Evolutionary conservation across 129 eudicot genomes (phyloP), one percentile per base, ranked within the genome.

Genomic region (Logfia minima): DNA sequence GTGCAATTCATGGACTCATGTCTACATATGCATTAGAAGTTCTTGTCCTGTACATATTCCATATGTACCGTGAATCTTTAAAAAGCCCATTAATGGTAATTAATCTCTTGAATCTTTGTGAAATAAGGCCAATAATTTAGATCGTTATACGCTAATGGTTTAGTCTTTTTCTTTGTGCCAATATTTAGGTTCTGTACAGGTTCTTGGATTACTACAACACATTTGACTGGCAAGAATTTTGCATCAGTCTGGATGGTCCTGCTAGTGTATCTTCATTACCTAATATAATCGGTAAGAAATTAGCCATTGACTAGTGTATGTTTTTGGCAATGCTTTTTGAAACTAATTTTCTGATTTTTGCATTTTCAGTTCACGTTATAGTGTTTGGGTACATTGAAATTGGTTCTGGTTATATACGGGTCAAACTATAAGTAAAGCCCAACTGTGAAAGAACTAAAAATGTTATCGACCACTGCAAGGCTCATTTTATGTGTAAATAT

Each of bases 1-100:
- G 99, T 5, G 92, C 95, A n/a, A 84, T 63, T 61, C 81, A 90
- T 95, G 97, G 99, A 64, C 69, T 95, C 24, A 56, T 95, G 8
- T 91, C 99, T 22, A 95, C 99, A 24, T 95, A 95, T 84, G 97
- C 94, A 8, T 82, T 95, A 90, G 99, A 92, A 72, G 79, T 82
- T 22, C 75, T 95, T 82, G 85, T 91, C 74, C 84, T 95, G 21
- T 90, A 85, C 77, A 86, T 91, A 68, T 86, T 95, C 79, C 87
- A 84, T 74, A 52, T 83, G 18, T 92, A 85, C 72, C 70, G 77
- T 71, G 82, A 89, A 66, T 87, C 91, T 39, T 71, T 92, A 37
- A 82, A 60, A 52, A 82, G 81, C 62, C 99, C 99, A 23, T 63
- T 95, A 76, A 76, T 83, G 96, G 97, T 92, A 87, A 80, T 66